Evolutionary conservation across 805 yeast species (phyloP), one percentile per base, ranked within the genome.

Genomic region (Starmerella stigmatis): DNA sequence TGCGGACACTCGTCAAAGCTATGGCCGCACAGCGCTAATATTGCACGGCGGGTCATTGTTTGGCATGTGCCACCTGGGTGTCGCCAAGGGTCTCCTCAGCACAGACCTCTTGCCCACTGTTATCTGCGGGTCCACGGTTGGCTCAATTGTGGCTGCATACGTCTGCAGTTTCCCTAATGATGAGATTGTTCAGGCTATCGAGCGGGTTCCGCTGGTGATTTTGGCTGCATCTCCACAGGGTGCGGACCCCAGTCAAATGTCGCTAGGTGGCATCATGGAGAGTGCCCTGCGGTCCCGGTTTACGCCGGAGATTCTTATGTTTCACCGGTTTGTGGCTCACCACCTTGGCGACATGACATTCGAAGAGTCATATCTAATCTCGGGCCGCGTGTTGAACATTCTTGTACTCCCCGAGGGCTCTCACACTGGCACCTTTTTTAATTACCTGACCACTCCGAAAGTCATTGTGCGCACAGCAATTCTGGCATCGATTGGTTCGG

Each of bases 41-140:
- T 67, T 92, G 21, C 96, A 92, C 63, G 98, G 98, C 23, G 97
- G 98, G 2, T 82, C 96, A 0, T 65, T 92, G 19, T 92, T 89
- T 65, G 97, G 98, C 0, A 66, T 92, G 50, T 88, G 94, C 57
- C 98, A 92, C 62, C 60, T 92, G 28, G 98, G 98, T 2, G 95
- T 88, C 1, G 83, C 89, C 8, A 81, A 81, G 51, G 89, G 92
- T 0, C 67, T 92, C n/a, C 74, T 80, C 49, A 72, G 73, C 52
- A 78, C 81, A 51, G 80, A 82, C 1, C 64, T 88, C 30, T 67
- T 92, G 42, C 98, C 98, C 0, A 67, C 81, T 33, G 82, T 92
- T 2, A 76, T 89, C 19, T 83, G 89, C 6, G 98, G 98, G 0
- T 81, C 88, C 46, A 92, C 96, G 0, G 82, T 86, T 49, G 98